Evolutionary conservation across 345 rosid species (phyloP).

Genomic region (Moricandia moricandioides): DNA sequence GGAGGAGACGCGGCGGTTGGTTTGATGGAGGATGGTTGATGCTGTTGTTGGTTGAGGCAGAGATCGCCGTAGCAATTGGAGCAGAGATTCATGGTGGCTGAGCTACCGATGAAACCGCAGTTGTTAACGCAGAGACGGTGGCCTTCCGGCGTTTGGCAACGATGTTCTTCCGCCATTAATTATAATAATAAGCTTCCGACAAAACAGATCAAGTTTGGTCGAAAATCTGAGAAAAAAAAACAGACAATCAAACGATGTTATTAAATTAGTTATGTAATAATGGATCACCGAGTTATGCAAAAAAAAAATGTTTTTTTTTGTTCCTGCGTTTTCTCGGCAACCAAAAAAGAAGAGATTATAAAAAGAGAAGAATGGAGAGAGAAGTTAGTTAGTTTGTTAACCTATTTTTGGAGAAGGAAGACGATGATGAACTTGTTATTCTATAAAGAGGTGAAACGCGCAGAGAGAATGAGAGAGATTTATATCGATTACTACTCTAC

Average conservation of each 20-base stretch:
- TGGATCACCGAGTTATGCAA: constrained; percentile 25
- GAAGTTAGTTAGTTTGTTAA: constrained; percentile 14
- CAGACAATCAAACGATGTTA: constrained; percentile 2
- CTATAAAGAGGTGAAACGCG: constrained; percentile 10
- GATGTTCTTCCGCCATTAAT: constrained; percentile 55
- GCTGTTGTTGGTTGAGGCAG: constrained; percentile 44
- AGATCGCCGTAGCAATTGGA: constrained; percentile 53
- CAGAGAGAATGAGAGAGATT: constrained; percentile 15
- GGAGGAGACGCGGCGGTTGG: constrained; percentile 31
- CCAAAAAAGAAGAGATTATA: constrained; percentile 8
- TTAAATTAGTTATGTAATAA: background rate
- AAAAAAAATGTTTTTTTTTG: background rate
- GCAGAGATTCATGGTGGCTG: constrained; percentile 57
- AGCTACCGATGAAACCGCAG: constrained; percentile 54
- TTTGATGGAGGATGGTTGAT: constrained; percentile 40
- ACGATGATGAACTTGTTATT: background rate
- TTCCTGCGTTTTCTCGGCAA: constrained; percentile 34
- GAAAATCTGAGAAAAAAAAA: constrained; percentile 8
- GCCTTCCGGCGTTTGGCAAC: constrained; percentile 51
- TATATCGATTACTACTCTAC: too few species aligned
- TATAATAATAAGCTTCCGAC: background rate
- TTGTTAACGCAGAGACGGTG: constrained; percentile 52
- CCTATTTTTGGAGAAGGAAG: constrained; percentile 18
- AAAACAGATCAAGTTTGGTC: background rate
- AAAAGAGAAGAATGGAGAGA: constrained; percentile 3